Evolutionary conservation across 164 flowering plant genomes (phyloP).

Genomic region (Taxillus chinensis): DNA sequence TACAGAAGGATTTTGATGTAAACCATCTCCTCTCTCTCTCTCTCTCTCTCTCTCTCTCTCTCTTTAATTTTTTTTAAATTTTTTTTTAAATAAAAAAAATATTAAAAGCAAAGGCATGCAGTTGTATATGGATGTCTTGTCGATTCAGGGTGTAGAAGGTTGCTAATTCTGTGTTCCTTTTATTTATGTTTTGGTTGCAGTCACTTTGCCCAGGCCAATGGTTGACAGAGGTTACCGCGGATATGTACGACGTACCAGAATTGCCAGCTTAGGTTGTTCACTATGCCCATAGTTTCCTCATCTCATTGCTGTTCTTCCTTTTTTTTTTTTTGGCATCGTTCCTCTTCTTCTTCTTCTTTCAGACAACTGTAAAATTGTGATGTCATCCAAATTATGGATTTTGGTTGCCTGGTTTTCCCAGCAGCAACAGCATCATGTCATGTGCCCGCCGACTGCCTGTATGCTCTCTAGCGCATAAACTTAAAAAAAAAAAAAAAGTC

Average conservation of each 20-base stretch:
- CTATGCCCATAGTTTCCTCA: no score
- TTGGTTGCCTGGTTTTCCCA: no score
- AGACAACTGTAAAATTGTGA: no score
- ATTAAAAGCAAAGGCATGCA: no score
- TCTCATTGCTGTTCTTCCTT: no score
- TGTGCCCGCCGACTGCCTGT: no score
- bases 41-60: neutral
- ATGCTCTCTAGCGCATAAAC: no score
- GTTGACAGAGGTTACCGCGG: constrained; percentile 32
- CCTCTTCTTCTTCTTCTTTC: neutral
- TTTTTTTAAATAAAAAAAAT: no score
- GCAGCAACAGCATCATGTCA: no score
- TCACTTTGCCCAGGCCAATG: constrained; percentile 35
- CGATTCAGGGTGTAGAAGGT: neutral
- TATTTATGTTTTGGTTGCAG: constrained; percentile 13
- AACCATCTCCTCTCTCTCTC: constrained; percentile 16
- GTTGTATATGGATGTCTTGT: neutral
- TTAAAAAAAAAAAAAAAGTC: no score
- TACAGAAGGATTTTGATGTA: constrained; percentile 65
- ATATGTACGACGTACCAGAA: constrained; percentile 30
- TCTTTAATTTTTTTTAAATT: no score
- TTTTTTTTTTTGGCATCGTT: neutral
- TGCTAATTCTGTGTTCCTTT: neutral
- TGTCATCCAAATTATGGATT: no score
- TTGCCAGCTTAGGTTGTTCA: constrained; percentile 6